Evolutionary conservation across 148 eudicot genomes (phyloP).

Genomic region (Rhododendron mucronatum): DNA sequence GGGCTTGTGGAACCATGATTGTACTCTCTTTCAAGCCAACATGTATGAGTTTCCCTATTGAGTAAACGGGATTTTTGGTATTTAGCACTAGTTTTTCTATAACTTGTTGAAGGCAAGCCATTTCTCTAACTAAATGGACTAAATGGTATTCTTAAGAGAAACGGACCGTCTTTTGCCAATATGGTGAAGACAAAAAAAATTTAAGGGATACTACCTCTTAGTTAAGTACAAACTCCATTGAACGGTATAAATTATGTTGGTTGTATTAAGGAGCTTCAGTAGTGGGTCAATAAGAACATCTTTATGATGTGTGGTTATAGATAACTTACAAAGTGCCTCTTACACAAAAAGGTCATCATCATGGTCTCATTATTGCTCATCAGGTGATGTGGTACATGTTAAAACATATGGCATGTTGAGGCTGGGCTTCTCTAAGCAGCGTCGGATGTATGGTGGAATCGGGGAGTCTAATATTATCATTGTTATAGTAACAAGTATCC

Average conservation of each 20-base stretch:
- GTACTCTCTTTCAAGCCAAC: not conserved
- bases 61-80: too few relatives aligned
- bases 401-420: not conserved
- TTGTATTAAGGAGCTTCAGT: not conserved
- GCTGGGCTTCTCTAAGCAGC: not conserved
- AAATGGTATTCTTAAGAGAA: too few relatives aligned
- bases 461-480: not conserved
- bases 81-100: too few relatives aligned
- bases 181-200: too few relatives aligned
- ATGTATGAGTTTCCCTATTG: too few relatives aligned
- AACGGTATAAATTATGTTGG: not conserved
- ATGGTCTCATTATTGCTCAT: not conserved
- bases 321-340: not conserved
- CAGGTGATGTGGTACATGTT: not conserved
- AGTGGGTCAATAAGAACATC: not conserved
- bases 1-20: not conserved
- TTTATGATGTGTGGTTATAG: not conserved
- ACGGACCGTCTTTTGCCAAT: too few relatives aligned
- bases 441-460: not conserved
- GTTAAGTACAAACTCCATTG: not conserved
- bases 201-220: too few relatives aligned
- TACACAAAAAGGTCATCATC: not conserved
- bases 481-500: not conserved
- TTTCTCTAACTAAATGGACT: too few relatives aligned
- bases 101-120: too few relatives aligned